Evolutionary conservation across 768 basidiomycete species (phyloP), one percentile per base, ranked within the genome.

Genomic region (Suillus americanus): DNA sequence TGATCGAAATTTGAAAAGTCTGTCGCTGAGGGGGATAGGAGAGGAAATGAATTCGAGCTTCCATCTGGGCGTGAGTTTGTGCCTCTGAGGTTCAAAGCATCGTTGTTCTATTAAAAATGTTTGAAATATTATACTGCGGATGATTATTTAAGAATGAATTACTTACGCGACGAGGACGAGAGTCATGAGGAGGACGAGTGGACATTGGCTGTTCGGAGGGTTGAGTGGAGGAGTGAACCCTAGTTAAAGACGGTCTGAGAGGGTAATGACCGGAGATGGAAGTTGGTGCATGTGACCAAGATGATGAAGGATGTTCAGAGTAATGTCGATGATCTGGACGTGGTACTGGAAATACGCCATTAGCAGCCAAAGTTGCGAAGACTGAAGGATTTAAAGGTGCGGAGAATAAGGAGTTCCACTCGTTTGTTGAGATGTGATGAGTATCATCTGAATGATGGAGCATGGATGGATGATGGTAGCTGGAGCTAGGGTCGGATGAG

Each of bases 331-430:
- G 10, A 60, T 43, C 63, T 57, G 68, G n/a, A 37, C 64, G 67
- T 61, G 74, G 70, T 71, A 71, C 69, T 72, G 68, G 79, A 80
- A 91, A 75, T 54, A 86, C 79, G 68, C 85, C 86, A 70, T 85
- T 86, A 3, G 88, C 83, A 14, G 85, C 82, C 50, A 91, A 82
- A 41, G 84, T 82, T 46, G 86, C 83, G 69, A 89, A 90, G 40
- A 86, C 77, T 51, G 82, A 72, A 7, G 88, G 86, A 65, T 88
- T 82, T 59, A 90, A 78, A 2, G 90, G 86, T 4, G 83, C 73
- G n/a, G 89, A 79, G 73, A 89, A 89, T 23, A 89, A 61, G 67
- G 80, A 77, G 30, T 74, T 77, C 90, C 90, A 91, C 40, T 82
- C 81, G n/a, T 73, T 72, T 10, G 35, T 35, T 35, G 35, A 35